Evolutionary conservation across 345 rosid genomes (phyloP).

Genomic region (Excoecaria cochinchinensis): DNA sequence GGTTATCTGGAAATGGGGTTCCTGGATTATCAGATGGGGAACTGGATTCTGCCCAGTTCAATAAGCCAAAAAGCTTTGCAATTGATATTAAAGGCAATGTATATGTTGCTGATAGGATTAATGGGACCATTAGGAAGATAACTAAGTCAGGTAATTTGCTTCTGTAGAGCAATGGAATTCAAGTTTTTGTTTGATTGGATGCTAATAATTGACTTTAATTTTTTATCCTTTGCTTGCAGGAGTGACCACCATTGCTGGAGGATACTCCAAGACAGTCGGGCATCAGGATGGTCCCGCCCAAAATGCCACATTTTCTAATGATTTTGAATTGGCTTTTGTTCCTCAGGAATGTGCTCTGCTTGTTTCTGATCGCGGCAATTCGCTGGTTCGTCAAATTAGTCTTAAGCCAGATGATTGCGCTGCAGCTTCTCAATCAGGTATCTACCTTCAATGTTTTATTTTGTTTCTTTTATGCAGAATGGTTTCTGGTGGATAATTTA

Average conservation of each 20-base stretch:
- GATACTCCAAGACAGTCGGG: conserved; percentile 36
- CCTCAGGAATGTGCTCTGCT: conserved; percentile 55
- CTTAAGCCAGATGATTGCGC: conserved; percentile 64
- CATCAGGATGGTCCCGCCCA: conserved; percentile 62
- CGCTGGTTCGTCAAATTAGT: conserved; percentile 53
- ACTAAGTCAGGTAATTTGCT: conserved; percentile 43
- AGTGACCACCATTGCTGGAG: conserved; percentile 68
- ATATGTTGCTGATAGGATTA: conserved; percentile 62
- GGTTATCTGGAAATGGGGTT: conserved; percentile 47
- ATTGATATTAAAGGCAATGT: conserved; percentile 62
- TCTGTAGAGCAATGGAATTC: neutral
- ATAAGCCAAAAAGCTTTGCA: conserved; percentile 48
- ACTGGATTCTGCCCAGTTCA: conserved; percentile 46
- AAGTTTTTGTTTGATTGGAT: conserved; percentile 17
- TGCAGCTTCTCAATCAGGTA: conserved; percentile 46
- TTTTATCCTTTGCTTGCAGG: conserved; percentile 28
- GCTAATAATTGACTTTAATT: neutral
- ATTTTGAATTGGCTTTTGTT: conserved; percentile 54
- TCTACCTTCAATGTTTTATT: conserved; percentile 10
- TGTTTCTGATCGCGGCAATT: conserved; percentile 60
- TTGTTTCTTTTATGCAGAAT: neutral
- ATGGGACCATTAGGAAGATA: conserved; percentile 61
- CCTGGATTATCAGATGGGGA: conserved; percentile 42
- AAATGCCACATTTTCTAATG: conserved; percentile 64
- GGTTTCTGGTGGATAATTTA: neutral